Base-by-base conservation (phyloP, 805 yeast genomes). In the Starmerella stellata region DNA sequence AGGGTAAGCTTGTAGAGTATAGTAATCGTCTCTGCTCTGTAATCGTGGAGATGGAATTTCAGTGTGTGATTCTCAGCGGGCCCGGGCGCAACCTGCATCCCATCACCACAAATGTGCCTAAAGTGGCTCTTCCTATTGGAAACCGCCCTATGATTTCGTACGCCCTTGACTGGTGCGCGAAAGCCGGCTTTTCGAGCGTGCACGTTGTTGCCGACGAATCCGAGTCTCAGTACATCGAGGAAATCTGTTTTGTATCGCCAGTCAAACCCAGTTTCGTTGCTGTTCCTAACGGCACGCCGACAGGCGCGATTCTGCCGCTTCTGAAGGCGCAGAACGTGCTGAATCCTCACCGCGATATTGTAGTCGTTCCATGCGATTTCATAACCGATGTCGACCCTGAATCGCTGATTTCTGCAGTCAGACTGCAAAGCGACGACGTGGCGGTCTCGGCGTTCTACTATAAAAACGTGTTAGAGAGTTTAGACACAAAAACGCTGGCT, bases 361-460 rank as follows among this genome's bases (percentile, higher is more conserved):
- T 83, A n/a, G 58, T 90, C 24, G 60, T 90, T 39, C 95, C 96
- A 5, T 87, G 95, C 61, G 98, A 92, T 57, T 80, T 90, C 54
- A 65, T 92, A 38, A 83, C 96, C 2, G 87, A 85, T 54, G 63
- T 87, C 29, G 93, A 94, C 3, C 94, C 96, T 9, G 87, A 80
- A 51, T 76, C 77, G 16, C 65, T 90, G 24, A 72, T 83, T 34
- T 93, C 87, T 52, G 78, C 77, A 37, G 85, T 75, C 56, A 66
- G 95, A 51, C 75, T 75, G 47, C 73, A 75, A 50, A 71, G 69
- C 32, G 76, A 70, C 30, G 60, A 64, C 21, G 81, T 79, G 45
- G 57, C 78, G 34, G 90, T 92, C 5, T 46, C 57, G 3, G 66
- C 78, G 28, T 72, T 81, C n/a, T 73, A 72, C 54, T 85, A 83